Base-by-base conservation (phyloP, 2,329 filamentous ascomycete species). In the Magnaporthiopsis rhizophila region DNA sequence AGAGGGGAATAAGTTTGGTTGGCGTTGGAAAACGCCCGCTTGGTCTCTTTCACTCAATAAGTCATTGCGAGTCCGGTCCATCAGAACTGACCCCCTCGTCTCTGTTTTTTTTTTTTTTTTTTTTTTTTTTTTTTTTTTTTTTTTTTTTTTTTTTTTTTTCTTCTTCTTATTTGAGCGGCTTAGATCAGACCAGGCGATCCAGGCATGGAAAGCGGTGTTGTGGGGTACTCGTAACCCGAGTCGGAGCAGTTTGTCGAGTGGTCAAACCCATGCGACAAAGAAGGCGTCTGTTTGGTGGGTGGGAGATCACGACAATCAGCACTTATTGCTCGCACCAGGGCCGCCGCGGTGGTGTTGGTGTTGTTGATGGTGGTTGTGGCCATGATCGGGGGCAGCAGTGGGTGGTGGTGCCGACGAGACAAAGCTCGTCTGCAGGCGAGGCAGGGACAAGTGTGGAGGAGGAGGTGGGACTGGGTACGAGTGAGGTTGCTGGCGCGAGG, bases 141-240 rank as follows among this genome's bases (percentile, higher is more conserved):
- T 2, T 58, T 2, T 57, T 58, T 38, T 15, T 62, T 28, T 13
- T 15, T 58, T 8, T 34, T 58, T 30, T 30, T 30, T 2, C 12
- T 59, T 63, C 45, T 53, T 60, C n/a, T 36, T 36, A 21, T 53
- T 66, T 24, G 18, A 61, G 9, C 24, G 30, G 34, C 71, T 13
- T 72, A 74, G 15, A 81, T 75, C 72, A 83, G 76, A 69, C 81
- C 82, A 58, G 89, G 89, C 59, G 88, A 90, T 60, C 82, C 83
- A 38, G 88, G 87, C 84, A 91, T 87, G n/a, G 88, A 90, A 68
- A 89, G 78, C 66, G 89, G 89, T 63, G 89, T 91, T 58, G 84
- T 84, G 53, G 88, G 89, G 76, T 87, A 87, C 68, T 86, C 83
- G 72, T 84, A 87, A 66, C 81, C 78, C 69, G 72, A 72, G 64